phyloP scores from a whole-genome alignment of 306 rosid genomes.

The Cyclanthera cordifolia region DNA sequence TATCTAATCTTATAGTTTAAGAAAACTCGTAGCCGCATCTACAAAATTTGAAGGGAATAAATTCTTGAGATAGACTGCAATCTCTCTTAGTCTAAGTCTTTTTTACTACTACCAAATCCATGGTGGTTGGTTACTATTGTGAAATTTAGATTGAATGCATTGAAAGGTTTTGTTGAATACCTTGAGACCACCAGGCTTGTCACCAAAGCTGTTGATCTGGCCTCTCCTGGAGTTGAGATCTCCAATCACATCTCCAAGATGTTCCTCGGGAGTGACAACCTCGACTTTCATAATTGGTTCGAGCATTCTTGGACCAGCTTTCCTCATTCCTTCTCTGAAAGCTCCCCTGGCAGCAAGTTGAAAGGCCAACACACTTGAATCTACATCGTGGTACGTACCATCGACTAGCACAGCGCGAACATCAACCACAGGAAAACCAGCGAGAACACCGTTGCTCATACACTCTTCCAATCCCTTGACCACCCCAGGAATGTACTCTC shows the following conservation, averaged over 20 bases:
- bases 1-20: too few relatives aligned
- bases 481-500: constrained; percentile 89
- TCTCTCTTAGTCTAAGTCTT: too few relatives aligned
- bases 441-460: constrained; percentile 87
- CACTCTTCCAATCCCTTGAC: constrained; percentile 98
- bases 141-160: too few relatives aligned
- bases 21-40: too few relatives aligned
- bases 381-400: constrained; percentile 91
- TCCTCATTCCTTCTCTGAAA: constrained; percentile 69
- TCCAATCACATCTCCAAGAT: constrained; percentile 91
- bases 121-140: too few relatives aligned
- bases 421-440: constrained; percentile 90
- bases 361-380: constrained; percentile 91
- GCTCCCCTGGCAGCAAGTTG: constrained; percentile 98
- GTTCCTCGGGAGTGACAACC: constrained; percentile 93
- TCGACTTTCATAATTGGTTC: constrained; percentile 95
- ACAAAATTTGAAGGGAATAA: too few relatives aligned
- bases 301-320: constrained; percentile 82
- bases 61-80: too few relatives aligned
- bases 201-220: constrained; percentile 81
- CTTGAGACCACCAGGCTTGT: constrained; percentile 98
- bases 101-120: too few relatives aligned
- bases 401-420: constrained; percentile 72
- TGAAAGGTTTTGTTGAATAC: constrained; percentile 19
- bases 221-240: constrained; percentile 99